Conservation (phyloP, 768 basidiomycete species). For the Hygrophorus russula region DNA sequence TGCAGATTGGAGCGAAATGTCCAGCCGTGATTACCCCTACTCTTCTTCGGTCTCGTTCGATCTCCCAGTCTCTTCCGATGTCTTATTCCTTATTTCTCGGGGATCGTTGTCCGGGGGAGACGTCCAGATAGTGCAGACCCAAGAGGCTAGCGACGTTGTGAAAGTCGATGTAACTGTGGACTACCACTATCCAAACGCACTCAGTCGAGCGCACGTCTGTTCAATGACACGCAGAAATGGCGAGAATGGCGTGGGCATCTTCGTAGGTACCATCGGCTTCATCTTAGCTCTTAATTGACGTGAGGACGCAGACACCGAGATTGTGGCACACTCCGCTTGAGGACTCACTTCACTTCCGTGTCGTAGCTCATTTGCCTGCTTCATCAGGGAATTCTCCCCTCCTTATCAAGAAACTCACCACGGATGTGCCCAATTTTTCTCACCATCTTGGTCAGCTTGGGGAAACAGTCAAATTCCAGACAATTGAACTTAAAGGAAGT, state of each 20-base stretch:
- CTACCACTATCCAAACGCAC: constrained; percentile 11
- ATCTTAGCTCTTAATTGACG: constrained; percentile 1
- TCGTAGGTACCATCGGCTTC: constrained; percentile 16
- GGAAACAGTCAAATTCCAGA: constrained; percentile 26
- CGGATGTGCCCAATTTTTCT: constrained; percentile 28
- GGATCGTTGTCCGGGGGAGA: constrained; percentile 16
- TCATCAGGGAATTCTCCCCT: constrained; percentile 13
- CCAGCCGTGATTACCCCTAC: too few species aligned
- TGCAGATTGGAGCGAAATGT: too few species aligned
- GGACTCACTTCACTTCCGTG: constrained; percentile 20
- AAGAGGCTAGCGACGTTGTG: constrained; percentile 12
- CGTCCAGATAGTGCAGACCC: constrained; percentile 16
- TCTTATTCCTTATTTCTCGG: constrained; percentile 18
- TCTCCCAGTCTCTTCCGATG: constrained; percentile 14
- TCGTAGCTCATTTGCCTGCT: constrained; percentile 26
- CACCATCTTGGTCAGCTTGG: constrained; percentile 28
- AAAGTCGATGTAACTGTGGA: constrained; percentile 17
- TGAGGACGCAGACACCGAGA: background rate
- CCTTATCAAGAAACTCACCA: constrained; percentile 31
- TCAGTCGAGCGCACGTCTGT: constrained; percentile 20
- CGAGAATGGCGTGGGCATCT: constrained; percentile 25
- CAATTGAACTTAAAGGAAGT: constrained; percentile 22
- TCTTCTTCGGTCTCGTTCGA: constrained; percentile 8
- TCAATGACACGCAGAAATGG: constrained; percentile 14
- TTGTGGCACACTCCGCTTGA: background rate